Evolutionary conservation across 2,329 filamentous ascomycete species (phyloP).

Genomic region (Cryphonectria radicalis): DNA sequence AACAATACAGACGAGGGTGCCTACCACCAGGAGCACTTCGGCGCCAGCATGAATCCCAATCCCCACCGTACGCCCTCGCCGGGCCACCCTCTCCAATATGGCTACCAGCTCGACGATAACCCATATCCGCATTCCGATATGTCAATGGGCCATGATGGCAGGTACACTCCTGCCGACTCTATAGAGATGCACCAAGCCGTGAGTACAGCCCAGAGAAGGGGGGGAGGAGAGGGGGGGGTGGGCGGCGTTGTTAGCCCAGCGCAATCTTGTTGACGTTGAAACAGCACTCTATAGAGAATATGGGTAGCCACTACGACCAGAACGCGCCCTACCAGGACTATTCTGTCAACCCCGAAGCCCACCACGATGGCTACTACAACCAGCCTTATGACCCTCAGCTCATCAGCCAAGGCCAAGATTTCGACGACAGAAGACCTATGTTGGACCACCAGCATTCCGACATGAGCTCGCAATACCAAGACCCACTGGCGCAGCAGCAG

Average conservation of each 20-base stretch:
- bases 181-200: slow-evolving; percentile 85
- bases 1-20: slow-evolving; percentile 59
- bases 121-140: slow-evolving; percentile 61
- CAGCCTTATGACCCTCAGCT: slow-evolving; percentile 76
- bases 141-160: slow-evolving; percentile 60
- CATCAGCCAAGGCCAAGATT: slow-evolving; percentile 57
- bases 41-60: slow-evolving; percentile 54
- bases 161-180: slow-evolving; percentile 71
- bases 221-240: too few species aligned
- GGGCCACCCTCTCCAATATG: slow-evolving; percentile 70
- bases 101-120: slow-evolving; percentile 83
- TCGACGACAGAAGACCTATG: slow-evolving; percentile 75
- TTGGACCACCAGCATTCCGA: slow-evolving; percentile 64
- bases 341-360: slow-evolving; percentile 77
- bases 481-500: slow-evolving; percentile 41
- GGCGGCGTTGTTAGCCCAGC: not conserved
- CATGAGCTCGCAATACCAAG: slow-evolving; percentile 49
- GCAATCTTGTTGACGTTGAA: slow-evolving; percentile 27
- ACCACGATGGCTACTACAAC: slow-evolving; percentile 87
- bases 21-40: slow-evolving; percentile 52
- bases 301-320: slow-evolving; percentile 47
- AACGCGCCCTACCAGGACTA: slow-evolving; percentile 57
- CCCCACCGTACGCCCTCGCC: slow-evolving; percentile 75
- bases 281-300: slow-evolving; percentile 58
- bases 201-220: slow-evolving; percentile 43